These are phyloP conservation scores for Medicago ruthenica DNA, from an alignment of 306 rosid genomes.

Conservation along the genomic window DNA sequence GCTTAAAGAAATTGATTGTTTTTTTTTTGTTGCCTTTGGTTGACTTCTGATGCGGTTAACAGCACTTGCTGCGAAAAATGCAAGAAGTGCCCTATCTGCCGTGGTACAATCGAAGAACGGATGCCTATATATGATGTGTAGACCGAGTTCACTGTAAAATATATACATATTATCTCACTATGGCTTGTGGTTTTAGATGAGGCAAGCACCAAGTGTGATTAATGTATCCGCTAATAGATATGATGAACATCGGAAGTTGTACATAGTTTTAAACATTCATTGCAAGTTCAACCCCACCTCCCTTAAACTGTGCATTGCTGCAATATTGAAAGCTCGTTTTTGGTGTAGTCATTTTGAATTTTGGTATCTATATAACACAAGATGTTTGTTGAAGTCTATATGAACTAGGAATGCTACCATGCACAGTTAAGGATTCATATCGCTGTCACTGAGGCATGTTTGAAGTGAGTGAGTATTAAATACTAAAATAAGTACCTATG, in stretches of 20 bases:
- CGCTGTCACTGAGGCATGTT: neutral
- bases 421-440: neutral
- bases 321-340: neutral
- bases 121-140: conserved; percentile 74
- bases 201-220: conserved; percentile 50
- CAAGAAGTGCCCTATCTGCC: conserved; percentile 84
- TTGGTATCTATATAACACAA: neutral
- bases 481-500: neutral
- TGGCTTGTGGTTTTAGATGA: conserved; percentile 62
- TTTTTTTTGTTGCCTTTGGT: neutral
- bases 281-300: neutral
- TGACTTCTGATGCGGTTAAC: conserved; percentile 39
- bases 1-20: neutral
- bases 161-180: conserved; percentile 37
- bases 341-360: neutral
- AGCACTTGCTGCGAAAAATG: conserved; percentile 87
- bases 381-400: neutral
- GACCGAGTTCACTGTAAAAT: conserved; percentile 38
- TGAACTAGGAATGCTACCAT: neutral
- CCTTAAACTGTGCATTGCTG: conserved; percentile 17
- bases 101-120: conserved; percentile 66
- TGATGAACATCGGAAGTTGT: conserved; percentile 44
- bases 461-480: neutral
- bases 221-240: conserved; percentile 34
- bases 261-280: conserved; percentile 29